A percentile compares a stretch with the other conserved stretches of the same genome.
These are phyloP conservation scores for Neofusicoccum laricinum DNA, from an alignment of 2,329 filamentous ascomycete species.

Conservation along the genomic window DNA sequence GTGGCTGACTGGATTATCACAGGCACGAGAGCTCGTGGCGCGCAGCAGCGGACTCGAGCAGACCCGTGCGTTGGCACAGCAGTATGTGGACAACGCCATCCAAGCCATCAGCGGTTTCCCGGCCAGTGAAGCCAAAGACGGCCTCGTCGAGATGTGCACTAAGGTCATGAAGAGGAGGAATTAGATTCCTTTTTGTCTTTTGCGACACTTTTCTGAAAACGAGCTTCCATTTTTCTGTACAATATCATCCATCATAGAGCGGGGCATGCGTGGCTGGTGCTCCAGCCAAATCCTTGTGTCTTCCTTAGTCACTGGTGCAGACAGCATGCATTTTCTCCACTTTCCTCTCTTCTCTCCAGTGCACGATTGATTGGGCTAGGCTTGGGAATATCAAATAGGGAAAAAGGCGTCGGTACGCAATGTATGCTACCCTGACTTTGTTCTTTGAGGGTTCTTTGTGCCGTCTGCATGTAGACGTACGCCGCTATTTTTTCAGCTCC, in stretches of 20 bases:
- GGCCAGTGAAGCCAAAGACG: slow-evolving; percentile 90
- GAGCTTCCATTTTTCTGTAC: background rate
- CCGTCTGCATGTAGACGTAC: too few relatives aligned
- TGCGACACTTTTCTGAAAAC: too few relatives aligned
- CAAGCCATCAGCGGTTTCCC: slow-evolving; percentile 81
- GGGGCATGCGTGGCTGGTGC: background rate
- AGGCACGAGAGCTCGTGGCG: slow-evolving; percentile 85
- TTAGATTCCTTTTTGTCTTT: slow-evolving; percentile 42
- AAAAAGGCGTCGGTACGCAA: too few relatives aligned
- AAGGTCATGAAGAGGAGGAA: slow-evolving; percentile 89
- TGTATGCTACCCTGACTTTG: too few relatives aligned
- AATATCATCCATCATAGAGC: slow-evolving; percentile 2
- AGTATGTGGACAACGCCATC: slow-evolving; percentile 86
- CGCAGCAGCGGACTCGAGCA: slow-evolving; percentile 86
- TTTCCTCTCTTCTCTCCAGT: background rate
- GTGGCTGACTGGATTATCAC: background rate
- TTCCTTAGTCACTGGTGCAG: background rate
- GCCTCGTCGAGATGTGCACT: slow-evolving; percentile 87
- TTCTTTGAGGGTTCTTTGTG: too few relatives aligned
- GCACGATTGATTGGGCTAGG: background rate
- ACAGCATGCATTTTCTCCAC: background rate
- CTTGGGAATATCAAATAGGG: too few relatives aligned
- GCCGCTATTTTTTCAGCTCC: too few relatives aligned
- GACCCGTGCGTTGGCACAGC: slow-evolving; percentile 83
- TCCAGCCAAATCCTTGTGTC: background rate